Evolutionary conservation across 176 grass and related monocot genomes (phyloP), one percentile per base, ranked within the genome.

Genomic region (Oryza officinalis): DNA sequence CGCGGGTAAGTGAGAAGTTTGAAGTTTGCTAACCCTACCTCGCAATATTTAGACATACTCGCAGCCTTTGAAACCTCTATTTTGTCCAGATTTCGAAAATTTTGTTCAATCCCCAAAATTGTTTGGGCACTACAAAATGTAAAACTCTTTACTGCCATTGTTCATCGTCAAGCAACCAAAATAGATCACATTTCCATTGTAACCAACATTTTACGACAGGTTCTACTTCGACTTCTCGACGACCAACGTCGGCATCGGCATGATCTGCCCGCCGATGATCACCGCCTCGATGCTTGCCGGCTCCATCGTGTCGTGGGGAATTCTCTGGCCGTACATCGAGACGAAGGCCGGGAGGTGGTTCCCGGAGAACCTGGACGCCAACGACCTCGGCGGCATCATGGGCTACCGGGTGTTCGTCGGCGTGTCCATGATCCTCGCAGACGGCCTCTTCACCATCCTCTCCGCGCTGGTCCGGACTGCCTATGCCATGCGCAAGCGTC

Each of bases 151-250:
- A 46, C 31, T 14, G 14, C 6, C 65, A 68, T 13, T 7, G 31
- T 4, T 1, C 65, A 68, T 13, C 18, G 31, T 4, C 6, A 33
- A 37, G 30, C 11, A 14, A 4, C 13, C 26, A 38, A 69, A 18
- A 18, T 33, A 69, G 8, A 18, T 67, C 14, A 4, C 27, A 18
- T 4, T 69, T 20, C 67, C 38, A 18, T 12, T 35, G 67, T 8
- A 33, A 2, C 65, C 13, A 40, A 43, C 5, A 37, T 52, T 52
- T 72, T 18, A 18, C 14, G 18, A 2, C 66, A 90, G 79, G 9
- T 90, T 90, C 65, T 90, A 83, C 63, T 90, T 90, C 32, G 79
- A 86, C 45, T 90, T 90, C 69, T 90, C 88, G 28, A n/a, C 64
- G 63, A 86, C 83, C 1, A 82, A 90, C 32, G 43, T 86, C 0